phyloP scores from a whole-genome alignment of 371 early-diverging fungal species.

The Syncephalastrum monosporum region DNA sequence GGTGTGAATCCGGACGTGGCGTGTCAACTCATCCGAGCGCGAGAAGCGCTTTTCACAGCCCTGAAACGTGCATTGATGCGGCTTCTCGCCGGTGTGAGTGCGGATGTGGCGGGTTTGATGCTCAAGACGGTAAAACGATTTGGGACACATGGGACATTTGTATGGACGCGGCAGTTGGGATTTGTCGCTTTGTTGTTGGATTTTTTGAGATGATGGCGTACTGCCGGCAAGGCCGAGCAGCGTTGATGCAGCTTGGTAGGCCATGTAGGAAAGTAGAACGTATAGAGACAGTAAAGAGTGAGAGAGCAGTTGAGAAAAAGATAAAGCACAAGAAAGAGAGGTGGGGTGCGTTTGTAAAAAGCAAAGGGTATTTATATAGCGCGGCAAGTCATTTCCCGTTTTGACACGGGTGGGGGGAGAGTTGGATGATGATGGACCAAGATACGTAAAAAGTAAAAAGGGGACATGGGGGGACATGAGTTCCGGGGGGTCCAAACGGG shows the following conservation, averaged over 20 bases:
- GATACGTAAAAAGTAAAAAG: slow-evolving; percentile 1
- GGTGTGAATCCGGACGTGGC: slow-evolving; percentile 79
- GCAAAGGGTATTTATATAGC: slow-evolving; percentile 2
- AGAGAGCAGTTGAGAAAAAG: background rate
- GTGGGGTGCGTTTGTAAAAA: background rate
- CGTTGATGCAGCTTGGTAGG: slow-evolving; percentile 19
- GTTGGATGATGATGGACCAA: background rate
- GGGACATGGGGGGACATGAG: slow-evolving; percentile 13
- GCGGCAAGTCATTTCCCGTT: background rate
- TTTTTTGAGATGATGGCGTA: slow-evolving; percentile 1
- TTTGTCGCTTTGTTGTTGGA: slow-evolving; percentile 36
- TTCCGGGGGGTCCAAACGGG: background rate
- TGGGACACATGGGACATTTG: slow-evolving; percentile 68
- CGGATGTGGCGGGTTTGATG: slow-evolving; percentile 87
- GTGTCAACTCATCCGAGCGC: slow-evolving; percentile 86
- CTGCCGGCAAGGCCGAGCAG: slow-evolving; percentile 14
- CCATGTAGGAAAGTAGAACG: slow-evolving; percentile 5
- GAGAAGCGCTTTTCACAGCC: slow-evolving; percentile 87
- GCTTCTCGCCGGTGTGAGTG: slow-evolving; percentile 92
- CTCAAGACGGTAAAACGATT: slow-evolving; percentile 72
- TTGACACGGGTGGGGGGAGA: background rate
- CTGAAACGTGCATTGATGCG: slow-evolving; percentile 78
- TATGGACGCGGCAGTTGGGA: slow-evolving; percentile 57
- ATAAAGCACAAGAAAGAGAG: slow-evolving; percentile 5
- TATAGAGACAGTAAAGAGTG: slow-evolving; percentile 6